These are phyloP conservation scores for Penicillium sp. DNA, from an alignment of 2,329 filamentous ascomycete species.

Conservation along the genomic window DNA sequence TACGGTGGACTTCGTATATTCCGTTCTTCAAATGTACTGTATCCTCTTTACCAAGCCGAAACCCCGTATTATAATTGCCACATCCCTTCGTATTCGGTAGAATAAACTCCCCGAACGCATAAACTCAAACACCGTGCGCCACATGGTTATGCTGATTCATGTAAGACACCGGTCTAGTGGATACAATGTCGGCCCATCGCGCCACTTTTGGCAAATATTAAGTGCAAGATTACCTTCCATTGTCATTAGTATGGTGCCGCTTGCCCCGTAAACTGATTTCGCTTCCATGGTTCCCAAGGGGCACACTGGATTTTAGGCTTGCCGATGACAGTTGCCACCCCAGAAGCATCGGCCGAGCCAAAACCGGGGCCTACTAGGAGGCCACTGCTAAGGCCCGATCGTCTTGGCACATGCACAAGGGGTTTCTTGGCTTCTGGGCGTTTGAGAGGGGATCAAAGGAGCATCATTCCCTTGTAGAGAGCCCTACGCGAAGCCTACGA, in stretches of 20 bases:
- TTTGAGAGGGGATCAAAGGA: too few relatives aligned
- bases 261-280: neutral
- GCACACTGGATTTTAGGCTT: constrained; percentile 25
- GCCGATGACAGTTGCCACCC: constrained; percentile 26
- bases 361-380: neutral
- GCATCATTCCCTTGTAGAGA: neutral
- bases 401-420: constrained; percentile 15
- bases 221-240: constrained; percentile 12
- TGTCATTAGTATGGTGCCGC: constrained; percentile 3
- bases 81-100: constrained; percentile 22
- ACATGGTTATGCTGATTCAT: constrained; percentile 28
- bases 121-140: constrained; percentile 24
- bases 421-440: constrained; percentile 13
- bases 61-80: constrained; percentile 2
- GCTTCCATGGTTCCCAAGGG: constrained; percentile 19
- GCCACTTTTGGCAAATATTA: constrained; percentile 12
- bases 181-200: constrained; percentile 13
- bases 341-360: neutral
- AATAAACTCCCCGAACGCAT: constrained; percentile 23
- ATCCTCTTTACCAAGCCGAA: neutral
- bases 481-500: neutral
- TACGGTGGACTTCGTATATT: neutral
- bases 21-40: neutral
- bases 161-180: constrained; percentile 13
- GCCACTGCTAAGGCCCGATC: constrained; percentile 10